Evolutionary conservation across 2,329 filamentous ascomycete genomes (phyloP).

Genomic region (Xylaria polymorpha): DNA sequence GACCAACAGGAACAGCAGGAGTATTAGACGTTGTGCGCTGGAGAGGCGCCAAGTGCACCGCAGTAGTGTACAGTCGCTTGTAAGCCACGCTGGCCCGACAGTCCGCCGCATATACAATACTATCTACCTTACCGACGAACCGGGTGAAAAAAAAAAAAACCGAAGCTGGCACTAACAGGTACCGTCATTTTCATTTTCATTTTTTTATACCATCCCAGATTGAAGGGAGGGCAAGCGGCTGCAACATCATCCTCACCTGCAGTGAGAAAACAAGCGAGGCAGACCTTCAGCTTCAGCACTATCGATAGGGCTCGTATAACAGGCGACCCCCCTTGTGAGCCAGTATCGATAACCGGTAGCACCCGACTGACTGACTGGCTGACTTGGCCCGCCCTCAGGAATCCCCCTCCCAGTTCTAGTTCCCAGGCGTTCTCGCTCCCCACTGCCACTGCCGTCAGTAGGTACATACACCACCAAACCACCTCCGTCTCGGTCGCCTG

Average conservation of each 20-base stretch:
- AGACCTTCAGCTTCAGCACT: background rate
- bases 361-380: background rate
- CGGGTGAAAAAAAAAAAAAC: conserved; percentile 13
- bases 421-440: background rate
- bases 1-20: conserved; percentile 31
- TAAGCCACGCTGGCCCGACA: conserved; percentile 24
- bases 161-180: conserved; percentile 21
- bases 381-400: conserved; percentile 2
- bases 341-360: conserved; percentile 28
- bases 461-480: background rate
- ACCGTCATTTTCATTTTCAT: background rate
- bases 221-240: background rate
- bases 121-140: conserved; percentile 15
- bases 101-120: background rate
- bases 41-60: conserved; percentile 21
- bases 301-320: conserved; percentile 35
- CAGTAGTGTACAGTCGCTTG: conserved; percentile 4
- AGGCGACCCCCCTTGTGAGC: conserved; percentile 10
- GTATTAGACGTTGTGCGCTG: conserved; percentile 10
- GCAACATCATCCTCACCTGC: background rate
- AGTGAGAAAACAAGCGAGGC: background rate
- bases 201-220: conserved; percentile 3
- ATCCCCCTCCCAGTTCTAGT: background rate
- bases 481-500: conserved; percentile 5
- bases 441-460: background rate